Base-by-base conservation (phyloP, 1,284 basidiomycete genomes). In the Rhodotorula sp. region DNA sequence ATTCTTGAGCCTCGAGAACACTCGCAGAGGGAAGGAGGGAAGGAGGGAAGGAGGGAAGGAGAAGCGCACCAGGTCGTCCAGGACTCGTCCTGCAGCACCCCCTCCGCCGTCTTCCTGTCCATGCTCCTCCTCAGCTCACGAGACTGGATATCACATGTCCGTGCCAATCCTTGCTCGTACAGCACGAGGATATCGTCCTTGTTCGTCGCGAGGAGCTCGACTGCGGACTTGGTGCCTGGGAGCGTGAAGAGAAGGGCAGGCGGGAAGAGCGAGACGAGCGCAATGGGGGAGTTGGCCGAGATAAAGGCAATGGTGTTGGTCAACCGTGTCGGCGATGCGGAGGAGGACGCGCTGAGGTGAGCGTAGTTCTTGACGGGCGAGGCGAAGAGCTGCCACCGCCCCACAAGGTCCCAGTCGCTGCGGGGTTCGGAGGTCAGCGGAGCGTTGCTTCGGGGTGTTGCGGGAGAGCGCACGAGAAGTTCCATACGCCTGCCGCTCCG, bases 131-230 rank as follows among this genome's bases (percentile, higher is more conserved):
- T 87, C 77, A 98, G 90, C 79, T 97, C 94, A 64, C 87, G 86
- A 0, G 89, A 90, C 70, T 88, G 87, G n/a, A 90, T 83, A 79
- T 97, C 91, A 94, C 96, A 99, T 2, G 95, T 82, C 41, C 96
- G 85, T 5, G 91, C 91, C 67, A 90, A 88, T 6, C 87, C 87
- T 74, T 92, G 89, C 3, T 85, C 84, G 80, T 97, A 98, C 1
- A 90, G 83, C 12, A 96, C 82, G 60, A 97, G 80, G 36, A 98
- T 82, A 74, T 92, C 89, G 67, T 90, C 86, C 25, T 85, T 88
- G 3, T 87, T 86, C 3, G 92, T 81, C 75, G 88, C 91, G 34
- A 96, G 82, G 48, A 85, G 83, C 29, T 84, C 82, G 21, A 97
- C 82, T 0, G 88, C 87, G 0, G 88, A 86, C 9, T 86, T 85